Conservation (phyloP, 2,329 filamentous ascomycete genomes). For the Aaosphaeria arxii region DNA sequence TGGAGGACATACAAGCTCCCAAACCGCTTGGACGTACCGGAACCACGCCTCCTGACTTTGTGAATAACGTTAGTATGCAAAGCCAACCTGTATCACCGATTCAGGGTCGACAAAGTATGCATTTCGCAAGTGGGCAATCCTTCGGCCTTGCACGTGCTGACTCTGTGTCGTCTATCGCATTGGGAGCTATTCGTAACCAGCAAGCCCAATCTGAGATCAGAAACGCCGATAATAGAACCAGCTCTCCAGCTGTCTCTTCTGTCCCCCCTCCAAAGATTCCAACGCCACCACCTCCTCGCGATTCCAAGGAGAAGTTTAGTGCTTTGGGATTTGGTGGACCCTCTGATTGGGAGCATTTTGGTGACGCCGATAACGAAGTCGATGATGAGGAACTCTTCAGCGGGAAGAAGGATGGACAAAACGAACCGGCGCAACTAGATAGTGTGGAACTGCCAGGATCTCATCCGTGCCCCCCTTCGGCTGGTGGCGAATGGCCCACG, state of each 20-base stretch:
- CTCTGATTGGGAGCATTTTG: constrained; percentile 39
- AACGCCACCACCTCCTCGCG: constrained; percentile 12
- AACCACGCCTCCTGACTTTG: constrained; percentile 21
- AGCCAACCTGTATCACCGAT: constrained; percentile 34
- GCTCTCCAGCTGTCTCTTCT: constrained; percentile 18
- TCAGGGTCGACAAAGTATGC: constrained; percentile 23
- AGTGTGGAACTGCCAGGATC: constrained; percentile 28
- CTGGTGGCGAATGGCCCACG: constrained; percentile 28
- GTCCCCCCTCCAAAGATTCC: constrained; percentile 12
- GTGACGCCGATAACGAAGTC: constrained; percentile 26
- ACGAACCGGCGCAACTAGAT: constrained; percentile 15
- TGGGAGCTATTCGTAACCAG: constrained; percentile 25
- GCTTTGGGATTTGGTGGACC: constrained; percentile 33
- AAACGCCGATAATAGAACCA: constrained; percentile 11
- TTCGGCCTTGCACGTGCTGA: constrained; percentile 18
- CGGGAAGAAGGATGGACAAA: constrained; percentile 20
- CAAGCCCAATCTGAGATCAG: constrained; percentile 1
- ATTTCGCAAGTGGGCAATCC: constrained; percentile 14
- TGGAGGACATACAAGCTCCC: constrained; percentile 23
- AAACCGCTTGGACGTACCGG: constrained; percentile 23
- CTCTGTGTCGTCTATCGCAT: constrained; percentile 31
- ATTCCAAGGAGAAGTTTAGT: constrained; percentile 27
- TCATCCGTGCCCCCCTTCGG: constrained; percentile 20
- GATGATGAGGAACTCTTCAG: constrained; percentile 34
- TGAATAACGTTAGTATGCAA: constrained; percentile 22